Evolutionary conservation across 83 land plant genomes (phyloP).

Genomic region (Thuja plicata): DNA sequence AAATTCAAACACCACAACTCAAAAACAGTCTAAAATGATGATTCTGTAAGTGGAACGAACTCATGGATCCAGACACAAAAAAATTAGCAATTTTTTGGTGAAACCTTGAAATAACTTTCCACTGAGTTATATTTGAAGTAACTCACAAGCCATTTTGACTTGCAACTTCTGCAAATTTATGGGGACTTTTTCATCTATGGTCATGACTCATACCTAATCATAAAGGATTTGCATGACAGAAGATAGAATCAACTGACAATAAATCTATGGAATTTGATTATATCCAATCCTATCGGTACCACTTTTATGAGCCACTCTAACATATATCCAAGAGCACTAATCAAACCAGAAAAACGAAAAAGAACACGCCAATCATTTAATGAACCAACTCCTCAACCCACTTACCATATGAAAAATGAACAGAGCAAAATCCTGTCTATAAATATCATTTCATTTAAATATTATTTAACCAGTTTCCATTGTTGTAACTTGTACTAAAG

Average conservation of each 20-base stretch:
- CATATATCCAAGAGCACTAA: not conserved
- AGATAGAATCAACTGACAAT: not conserved
- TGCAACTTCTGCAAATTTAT: too few relatives aligned
- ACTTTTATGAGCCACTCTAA: not conserved
- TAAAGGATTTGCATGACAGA: not conserved
- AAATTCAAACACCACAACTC: too few relatives aligned
- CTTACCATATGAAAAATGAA: not conserved
- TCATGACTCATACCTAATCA: not conserved
- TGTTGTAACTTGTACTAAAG: not conserved
- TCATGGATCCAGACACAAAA: too few relatives aligned
- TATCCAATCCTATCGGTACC: not conserved
- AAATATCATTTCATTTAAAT: not conserved
- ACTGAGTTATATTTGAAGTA: too few relatives aligned
- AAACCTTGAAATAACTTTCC: too few relatives aligned
- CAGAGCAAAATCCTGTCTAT: not conserved
- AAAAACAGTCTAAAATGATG: too few relatives aligned
- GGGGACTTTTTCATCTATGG: too few relatives aligned
- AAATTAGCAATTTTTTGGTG: too few relatives aligned
- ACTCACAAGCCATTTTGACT: too few relatives aligned
- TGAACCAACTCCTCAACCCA: not conserved
- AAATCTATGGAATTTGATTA: not conserved
- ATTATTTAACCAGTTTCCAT: not conserved
- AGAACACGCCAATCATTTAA: not conserved
- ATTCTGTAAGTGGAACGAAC: too few relatives aligned
- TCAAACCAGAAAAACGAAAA: not conserved